Conservation (phyloP, 2,329 filamentous ascomycete species). For the Fusarium irregulare region DNA sequence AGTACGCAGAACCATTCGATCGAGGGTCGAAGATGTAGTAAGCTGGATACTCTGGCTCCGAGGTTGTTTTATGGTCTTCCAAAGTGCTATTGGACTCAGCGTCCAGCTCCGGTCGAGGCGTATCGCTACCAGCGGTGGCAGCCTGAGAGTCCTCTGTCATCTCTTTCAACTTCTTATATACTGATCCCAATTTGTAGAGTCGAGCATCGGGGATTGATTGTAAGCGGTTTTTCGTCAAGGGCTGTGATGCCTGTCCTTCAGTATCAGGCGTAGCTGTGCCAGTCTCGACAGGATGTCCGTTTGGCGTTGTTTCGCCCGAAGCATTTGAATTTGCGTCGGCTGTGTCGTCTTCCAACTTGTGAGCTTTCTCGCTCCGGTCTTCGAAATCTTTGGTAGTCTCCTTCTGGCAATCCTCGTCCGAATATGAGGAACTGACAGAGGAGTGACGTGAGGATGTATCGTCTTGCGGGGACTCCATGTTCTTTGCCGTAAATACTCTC, state of each 20-base stretch:
- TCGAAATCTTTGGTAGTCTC: slow-evolving; percentile 1
- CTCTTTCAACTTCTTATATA: slow-evolving; percentile 10
- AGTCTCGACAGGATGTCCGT: background rate
- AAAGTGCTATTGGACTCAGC: background rate
- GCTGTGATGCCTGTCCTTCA: slow-evolving; percentile 6
- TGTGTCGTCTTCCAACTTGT: background rate
- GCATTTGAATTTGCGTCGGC: background rate
- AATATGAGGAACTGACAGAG: background rate
- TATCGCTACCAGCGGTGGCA: slow-evolving; percentile 34
- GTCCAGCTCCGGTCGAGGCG: slow-evolving; percentile 9
- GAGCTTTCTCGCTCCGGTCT: background rate
- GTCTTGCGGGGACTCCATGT: background rate
- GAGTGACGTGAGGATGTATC: background rate
- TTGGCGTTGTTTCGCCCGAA: background rate
- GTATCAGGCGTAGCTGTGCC: background rate
- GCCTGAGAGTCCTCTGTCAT: slow-evolving; percentile 24
- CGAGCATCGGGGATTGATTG: slow-evolving; percentile 19
- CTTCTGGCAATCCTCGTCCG: background rate
- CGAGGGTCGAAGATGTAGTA: slow-evolving; percentile 39
- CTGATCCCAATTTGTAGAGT: slow-evolving; percentile 22
- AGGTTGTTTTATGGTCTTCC: background rate
- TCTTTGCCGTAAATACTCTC: background rate
- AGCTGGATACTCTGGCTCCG: slow-evolving; percentile 1
- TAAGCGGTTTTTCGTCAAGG: slow-evolving; percentile 26
- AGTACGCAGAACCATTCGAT: slow-evolving; percentile 28